Evolutionary conservation across 176 grass and related monocot genomes (phyloP).

Genomic region (Paspalum vaginatum): DNA sequence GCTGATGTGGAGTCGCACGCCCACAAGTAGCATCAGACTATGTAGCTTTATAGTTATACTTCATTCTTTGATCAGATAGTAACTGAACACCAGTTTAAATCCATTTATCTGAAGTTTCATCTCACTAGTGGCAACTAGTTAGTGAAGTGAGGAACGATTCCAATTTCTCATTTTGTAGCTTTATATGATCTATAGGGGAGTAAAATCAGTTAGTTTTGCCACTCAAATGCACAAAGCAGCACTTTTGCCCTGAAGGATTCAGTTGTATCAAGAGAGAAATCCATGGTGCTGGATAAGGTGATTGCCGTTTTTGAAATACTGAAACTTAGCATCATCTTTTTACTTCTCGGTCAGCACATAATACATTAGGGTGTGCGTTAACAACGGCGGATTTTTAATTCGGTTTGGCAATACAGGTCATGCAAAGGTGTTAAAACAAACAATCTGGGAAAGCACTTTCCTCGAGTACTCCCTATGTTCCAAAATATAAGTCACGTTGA

Average conservation of each 20-base stretch:
- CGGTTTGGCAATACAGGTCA: too few relatives aligned
- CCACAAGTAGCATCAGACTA: conserved; percentile 48
- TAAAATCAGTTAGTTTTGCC: not conserved
- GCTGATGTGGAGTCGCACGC: conserved; percentile 57
- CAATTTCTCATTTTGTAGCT: not conserved
- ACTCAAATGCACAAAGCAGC: not conserved
- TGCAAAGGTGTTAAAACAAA: not conserved
- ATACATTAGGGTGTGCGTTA: too few relatives aligned
- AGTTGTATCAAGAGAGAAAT: not conserved
- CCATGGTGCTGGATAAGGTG: not conserved
- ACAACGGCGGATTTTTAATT: too few relatives aligned
- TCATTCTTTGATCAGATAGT: conserved; percentile 1
- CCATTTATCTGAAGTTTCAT: not conserved
- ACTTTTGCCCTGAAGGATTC: not conserved
- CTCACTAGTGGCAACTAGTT: not conserved
- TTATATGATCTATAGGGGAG: not conserved
- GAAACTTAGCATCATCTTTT: not conserved
- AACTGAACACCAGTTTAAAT: not conserved
- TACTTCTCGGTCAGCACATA: not conserved
- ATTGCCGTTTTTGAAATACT: not conserved
- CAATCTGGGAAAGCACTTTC: not conserved
- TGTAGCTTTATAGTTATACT: not conserved
- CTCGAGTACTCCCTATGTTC: too few relatives aligned
- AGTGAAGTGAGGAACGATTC: not conserved
- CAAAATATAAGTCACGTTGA: too few relatives aligned